These are phyloP conservation scores for Puccinia novopanici DNA, from an alignment of 1,284 basidiomycete genomes.

Conservation along the genomic window DNA sequence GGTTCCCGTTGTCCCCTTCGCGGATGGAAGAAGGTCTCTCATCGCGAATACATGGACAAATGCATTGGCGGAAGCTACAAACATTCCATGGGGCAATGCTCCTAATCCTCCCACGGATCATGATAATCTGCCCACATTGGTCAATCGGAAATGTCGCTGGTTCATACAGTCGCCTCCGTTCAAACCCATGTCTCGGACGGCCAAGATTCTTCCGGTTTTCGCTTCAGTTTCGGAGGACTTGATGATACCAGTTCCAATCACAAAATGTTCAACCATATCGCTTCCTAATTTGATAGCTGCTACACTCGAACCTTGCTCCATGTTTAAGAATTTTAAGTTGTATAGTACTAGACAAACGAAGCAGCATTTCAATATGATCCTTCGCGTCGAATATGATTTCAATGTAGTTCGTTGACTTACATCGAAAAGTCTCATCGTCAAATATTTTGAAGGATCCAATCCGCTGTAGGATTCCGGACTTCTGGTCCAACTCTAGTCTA, in stretches of 20 bases:
- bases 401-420: conserved; percentile 2
- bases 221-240: conserved; percentile 39
- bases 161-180: neutral
- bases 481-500: conserved; percentile 20
- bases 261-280: conserved; percentile 29
- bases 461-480: conserved; percentile 14
- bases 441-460: conserved; percentile 34
- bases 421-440: conserved; percentile 42
- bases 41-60: conserved; percentile 37
- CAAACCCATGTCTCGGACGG: neutral
- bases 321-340: neutral
- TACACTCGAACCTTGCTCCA: conserved; percentile 42
- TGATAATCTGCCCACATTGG: neutral
- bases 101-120: conserved; percentile 39
- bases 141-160: conserved; percentile 18
- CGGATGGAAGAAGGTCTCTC: too few relatives aligned
- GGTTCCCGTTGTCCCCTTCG: neutral
- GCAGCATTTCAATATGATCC: neutral
- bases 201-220: conserved; percentile 31
- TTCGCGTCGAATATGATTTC: neutral
- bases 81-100: conserved; percentile 33
- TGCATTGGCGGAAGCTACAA: conserved; percentile 41
- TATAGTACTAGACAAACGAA: conserved; percentile 30
- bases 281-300: conserved; percentile 34
- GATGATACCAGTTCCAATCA: conserved; percentile 38